Percentiles rank a stretch among this genome's conserved stretches.
These are phyloP conservation scores for Boletus sp. DNA, from an alignment of 768 basidiomycete genomes.

Conservation along the genomic window DNA sequence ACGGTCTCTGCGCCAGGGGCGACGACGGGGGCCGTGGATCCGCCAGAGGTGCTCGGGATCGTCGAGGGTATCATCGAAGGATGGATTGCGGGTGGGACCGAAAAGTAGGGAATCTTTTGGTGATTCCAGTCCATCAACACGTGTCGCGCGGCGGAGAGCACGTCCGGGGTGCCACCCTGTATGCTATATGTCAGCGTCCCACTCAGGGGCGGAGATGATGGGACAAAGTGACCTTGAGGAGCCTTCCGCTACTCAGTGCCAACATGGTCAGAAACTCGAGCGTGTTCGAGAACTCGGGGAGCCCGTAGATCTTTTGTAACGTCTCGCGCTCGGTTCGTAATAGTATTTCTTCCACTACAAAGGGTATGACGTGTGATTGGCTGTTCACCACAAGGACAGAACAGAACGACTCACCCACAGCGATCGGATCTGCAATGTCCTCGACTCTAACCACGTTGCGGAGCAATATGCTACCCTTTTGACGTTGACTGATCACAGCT, in stretches of 20 bases:
- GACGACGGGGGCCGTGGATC: constrained; percentile 33
- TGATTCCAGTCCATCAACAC: constrained; percentile 93
- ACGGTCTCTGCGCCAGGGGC: constrained; percentile 78
- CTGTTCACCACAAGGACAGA: too few species aligned
- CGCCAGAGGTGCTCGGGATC: constrained; percentile 32
- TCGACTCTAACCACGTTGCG: constrained; percentile 91
- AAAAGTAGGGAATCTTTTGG: constrained; percentile 91
- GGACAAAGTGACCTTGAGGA: constrained; percentile 63
- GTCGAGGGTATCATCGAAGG: constrained; percentile 67
- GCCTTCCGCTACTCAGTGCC: constrained; percentile 75
- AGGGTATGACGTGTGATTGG: neutral
- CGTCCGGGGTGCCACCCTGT: constrained; percentile 89
- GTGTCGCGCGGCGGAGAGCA: constrained; percentile 77
- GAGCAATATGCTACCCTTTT: constrained; percentile 61
- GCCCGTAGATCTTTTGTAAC: constrained; percentile 82
- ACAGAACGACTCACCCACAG: constrained; percentile 59
- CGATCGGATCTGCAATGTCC: constrained; percentile 86
- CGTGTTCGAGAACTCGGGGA: constrained; percentile 70
- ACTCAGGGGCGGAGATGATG: neutral
- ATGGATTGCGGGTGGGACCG: constrained; percentile 73
- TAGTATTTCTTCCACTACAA: constrained; percentile 83
- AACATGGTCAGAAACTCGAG: constrained; percentile 90
- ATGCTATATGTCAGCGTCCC: neutral
- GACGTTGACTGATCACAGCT: constrained; percentile 45
- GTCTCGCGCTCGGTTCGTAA: constrained; percentile 64